These are phyloP conservation scores for Marchantia paleacea DNA, from an alignment of 225 moss, liverwort and hornwort genomes.

Conservation along the genomic window DNA sequence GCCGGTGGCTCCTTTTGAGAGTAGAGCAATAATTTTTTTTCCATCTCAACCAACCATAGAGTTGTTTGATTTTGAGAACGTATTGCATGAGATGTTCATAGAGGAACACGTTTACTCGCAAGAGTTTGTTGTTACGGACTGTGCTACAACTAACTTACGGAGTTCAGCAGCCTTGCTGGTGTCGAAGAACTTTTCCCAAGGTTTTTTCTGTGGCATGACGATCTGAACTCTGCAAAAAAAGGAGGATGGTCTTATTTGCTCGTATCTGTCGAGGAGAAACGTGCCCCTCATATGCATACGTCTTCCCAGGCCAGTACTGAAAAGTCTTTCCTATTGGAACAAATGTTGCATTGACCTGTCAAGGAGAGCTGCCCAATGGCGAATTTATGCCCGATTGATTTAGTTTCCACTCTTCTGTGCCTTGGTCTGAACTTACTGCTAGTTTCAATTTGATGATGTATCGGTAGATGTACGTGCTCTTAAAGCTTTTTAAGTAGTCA, in stretches of 20 bases:
- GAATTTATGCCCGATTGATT: not conserved
- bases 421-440: not conserved
- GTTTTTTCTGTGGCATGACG: not conserved
- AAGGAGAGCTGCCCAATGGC: not conserved
- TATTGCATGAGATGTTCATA: conserved; percentile 3
- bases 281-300: not conserved
- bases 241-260: not conserved
- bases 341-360: not conserved
- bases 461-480: not conserved
- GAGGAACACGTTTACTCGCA: not conserved
- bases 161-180: not conserved
- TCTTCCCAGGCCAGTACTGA: not conserved
- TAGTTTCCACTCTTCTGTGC: not conserved
- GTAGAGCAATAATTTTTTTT: conserved; percentile 8
- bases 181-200: not conserved
- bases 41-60: not conserved
- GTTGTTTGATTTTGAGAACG: conserved; percentile 1
- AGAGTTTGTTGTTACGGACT: not conserved
- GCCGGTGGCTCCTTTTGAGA: conserved; percentile 11
- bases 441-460: not conserved
- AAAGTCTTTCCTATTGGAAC: not conserved
- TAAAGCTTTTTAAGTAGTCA: not conserved
- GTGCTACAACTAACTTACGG: not conserved
- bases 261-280: not conserved
- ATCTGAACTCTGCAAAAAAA: not conserved